Base-by-base conservation (phyloP, 2,329 filamentous ascomycete genomes). In the Aspergillus viridinutans region DNA sequence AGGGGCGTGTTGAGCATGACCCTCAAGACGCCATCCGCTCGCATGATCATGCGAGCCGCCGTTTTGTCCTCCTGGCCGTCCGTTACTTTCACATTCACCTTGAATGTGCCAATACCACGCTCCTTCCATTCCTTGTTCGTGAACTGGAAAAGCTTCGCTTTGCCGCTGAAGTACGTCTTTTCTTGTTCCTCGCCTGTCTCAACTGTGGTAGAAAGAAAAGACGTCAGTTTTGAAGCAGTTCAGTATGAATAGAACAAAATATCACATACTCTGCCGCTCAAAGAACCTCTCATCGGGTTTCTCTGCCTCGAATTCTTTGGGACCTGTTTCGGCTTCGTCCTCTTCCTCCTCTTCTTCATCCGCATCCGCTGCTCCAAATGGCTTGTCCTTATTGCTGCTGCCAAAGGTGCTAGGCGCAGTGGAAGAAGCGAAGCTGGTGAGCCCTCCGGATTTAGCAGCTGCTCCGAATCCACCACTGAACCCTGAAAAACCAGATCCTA, bases 121-220 rank as follows among this genome's bases (percentile, higher is more conserved):
- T 97, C 93, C 73, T 93, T 93, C 93, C 93, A 97, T 49, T 86
- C 86, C 54, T 83, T 83, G 49, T 81, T 82, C 38, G 89, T 85
- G 66, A 94, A 89, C 57, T 88, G 83, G 77, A 90, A 97, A 57
- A 97, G 84, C 74, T 95, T 96, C 21, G 90, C 89, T 62, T 92
- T 87, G 58, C 89, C 85, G 48, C 85, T 83, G 69, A 93, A 84
- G 50, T 90, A 77, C 1, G 89, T 93, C 21, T 81, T 81, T 72
- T 97, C 93, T 50, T 86, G 86, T 67, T 92, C 86, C 75, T 97
- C 93, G 55, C 93, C 93, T 52, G 94, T 93, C 70, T 96, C 89
- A 45, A 93, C 84, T 92, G 65, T 54, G 43, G 10, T 2, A 51
- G 38, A 52, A 47, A 26, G 47, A 52, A 49, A 43, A 14, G 56